Evolutionary conservation across 176 grass and related monocot genomes (phyloP).

Genomic region (Oryza brachyantha): DNA sequence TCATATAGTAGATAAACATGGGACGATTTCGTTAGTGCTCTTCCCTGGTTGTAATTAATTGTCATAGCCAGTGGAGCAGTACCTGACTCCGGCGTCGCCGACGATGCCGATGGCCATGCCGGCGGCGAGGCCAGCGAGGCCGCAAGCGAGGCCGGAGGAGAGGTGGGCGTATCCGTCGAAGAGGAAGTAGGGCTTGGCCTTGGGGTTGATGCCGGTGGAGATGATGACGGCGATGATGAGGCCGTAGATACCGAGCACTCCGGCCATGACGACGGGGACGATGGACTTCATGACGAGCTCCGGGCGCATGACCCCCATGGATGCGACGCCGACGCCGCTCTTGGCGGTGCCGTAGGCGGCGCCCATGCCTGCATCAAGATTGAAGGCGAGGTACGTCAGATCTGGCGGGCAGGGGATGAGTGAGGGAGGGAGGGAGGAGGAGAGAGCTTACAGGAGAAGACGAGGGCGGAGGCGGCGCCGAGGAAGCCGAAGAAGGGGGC

Average conservation of each 20-base stretch:
- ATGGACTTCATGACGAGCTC: conserved; percentile 87
- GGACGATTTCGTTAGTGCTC: no score
- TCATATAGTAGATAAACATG: no score
- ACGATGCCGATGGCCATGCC: conserved; percentile 80
- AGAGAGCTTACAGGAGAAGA: conserved; percentile 76
- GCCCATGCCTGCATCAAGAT: conserved; percentile 45
- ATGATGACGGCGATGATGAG: conserved; percentile 85
- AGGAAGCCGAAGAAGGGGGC: conserved; percentile 99
- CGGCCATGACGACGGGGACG: conserved; percentile 77
- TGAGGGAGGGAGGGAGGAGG: no score
- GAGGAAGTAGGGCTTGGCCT: conserved; percentile 81
- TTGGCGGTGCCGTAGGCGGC: conserved; percentile 70
- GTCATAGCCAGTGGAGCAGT: no score
- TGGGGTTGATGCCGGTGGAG: conserved; percentile 75
- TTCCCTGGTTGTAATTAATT: no score
- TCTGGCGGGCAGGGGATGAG: neutral
- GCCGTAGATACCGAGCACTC: conserved; percentile 79
- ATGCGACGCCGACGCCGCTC: conserved; percentile 68
- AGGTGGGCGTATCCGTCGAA: conserved; percentile 76
- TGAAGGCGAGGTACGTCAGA: neutral
- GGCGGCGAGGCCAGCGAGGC: conserved; percentile 55
- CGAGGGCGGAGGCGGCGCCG: conserved; percentile 90
- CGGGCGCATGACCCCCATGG: conserved; percentile 74
- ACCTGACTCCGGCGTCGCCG: conserved; percentile 66
- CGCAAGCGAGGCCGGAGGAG: conserved; percentile 63